Percentiles rank a stretch among this genome's conserved stretches.
phyloP scores from a whole-genome alignment of 2,329 filamentous ascomycete genomes.

The Aspergillus flavus region DNA sequence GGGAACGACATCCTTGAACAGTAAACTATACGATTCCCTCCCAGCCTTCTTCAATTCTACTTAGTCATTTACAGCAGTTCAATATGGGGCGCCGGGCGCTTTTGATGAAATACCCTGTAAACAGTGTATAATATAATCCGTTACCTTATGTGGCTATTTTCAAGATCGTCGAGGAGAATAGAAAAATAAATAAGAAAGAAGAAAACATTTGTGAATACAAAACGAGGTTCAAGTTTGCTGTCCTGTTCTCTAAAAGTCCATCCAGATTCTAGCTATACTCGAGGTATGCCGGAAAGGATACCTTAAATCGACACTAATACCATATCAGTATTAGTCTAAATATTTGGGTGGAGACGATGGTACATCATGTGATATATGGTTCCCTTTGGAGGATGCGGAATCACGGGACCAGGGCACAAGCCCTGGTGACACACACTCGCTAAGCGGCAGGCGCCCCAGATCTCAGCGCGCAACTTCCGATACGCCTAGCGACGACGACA shows the following conservation, averaged over 20 bases:
- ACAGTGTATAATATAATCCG: slow-evolving; percentile 6
- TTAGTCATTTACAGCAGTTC: not conserved
- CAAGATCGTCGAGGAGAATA: not conserved
- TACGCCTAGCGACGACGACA: slow-evolving; percentile 49
- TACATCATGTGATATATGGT: slow-evolving; percentile 15
- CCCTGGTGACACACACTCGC: slow-evolving; percentile 45
- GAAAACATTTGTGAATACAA: not conserved
- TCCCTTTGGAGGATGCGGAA: not conserved
- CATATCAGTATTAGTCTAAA: not conserved
- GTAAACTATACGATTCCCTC: slow-evolving; percentile 18
- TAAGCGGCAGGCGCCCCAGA: slow-evolving; percentile 41
- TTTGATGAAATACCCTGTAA: slow-evolving; percentile 11
- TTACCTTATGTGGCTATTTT: not conserved
- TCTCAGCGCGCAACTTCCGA: slow-evolving; percentile 40
- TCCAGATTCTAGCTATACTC: not conserved
- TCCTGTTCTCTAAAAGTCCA: not conserved
- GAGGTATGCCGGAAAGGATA: not conserved
- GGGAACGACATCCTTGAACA: slow-evolving; percentile 69
- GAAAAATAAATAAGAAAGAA: not conserved
- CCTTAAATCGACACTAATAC: not conserved
- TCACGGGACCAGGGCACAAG: slow-evolving; percentile 38
- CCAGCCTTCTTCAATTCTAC: not conserved
- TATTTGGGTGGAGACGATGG: not conserved
- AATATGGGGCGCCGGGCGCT: slow-evolving; percentile 17
- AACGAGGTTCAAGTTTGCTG: no score